Base-by-base conservation (phyloP, 257 asterid species). In the Orobanche coerulescens region DNA sequence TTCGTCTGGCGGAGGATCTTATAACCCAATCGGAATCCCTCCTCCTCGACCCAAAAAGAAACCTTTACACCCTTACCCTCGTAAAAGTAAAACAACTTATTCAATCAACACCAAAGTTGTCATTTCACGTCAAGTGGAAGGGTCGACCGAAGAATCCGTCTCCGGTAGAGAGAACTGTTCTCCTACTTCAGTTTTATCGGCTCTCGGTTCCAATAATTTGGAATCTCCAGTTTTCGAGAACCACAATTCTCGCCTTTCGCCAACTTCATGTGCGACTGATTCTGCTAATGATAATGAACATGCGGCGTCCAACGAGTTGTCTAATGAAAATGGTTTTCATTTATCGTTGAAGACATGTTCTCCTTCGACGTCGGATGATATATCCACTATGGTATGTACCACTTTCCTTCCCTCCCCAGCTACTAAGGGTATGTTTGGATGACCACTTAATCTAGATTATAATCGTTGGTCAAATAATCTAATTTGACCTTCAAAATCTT, bases 1-100 rank as follows among this genome's bases (percentile, higher is more conserved):
- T 68, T 40, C 89, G 5, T 73, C 71, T n/a, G 61, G 46, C 65
- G 87, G 66, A 56, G 85, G 86, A 60, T 68, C 80, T 57, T 57
- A 62, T 30, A 69, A 65, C 56, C 81, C 82, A 7, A 78, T 74
- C n/a, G 84, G 75, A 46, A 90, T 90, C 64, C 97, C 97, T 30
- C 97, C 96, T 83, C 97, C 97, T 66, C 83, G 94, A 7, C 97
- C 97, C 0, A 90, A 90, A 73, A 85, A 82, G 87, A 90, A 87
- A 71, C 97, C 97, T 8, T 43, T 72, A 23, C 84, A 76, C 65
- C 97, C 97, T 48, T 90, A 87, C 71, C 97, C 96, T 58, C 95
- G 96, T 18, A 90, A 87, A 74, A 49, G 96, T 18, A 90, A 87
- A 74, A 49, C 66, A 63, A 72, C 43, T 24, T 76, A 71, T 64